Conservation (phyloP, 2,329 filamentous ascomycete species). For the Monascus ruber region DNA sequence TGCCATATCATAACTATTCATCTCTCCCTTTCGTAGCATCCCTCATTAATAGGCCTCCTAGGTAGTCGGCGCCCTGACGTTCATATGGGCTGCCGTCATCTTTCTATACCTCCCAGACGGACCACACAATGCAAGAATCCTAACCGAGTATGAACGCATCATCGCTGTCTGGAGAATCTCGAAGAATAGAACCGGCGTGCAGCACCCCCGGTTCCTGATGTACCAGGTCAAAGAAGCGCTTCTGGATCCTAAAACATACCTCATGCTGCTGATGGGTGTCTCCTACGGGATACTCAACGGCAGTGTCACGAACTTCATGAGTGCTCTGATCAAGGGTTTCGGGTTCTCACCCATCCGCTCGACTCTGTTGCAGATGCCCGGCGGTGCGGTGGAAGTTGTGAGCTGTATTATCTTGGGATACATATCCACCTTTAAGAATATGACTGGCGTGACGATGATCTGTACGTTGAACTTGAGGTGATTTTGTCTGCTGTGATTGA, state of each 20-base stretch:
- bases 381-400: conserved; percentile 21
- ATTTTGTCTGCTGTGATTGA: conserved; percentile 20
- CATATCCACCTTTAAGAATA: conserved; percentile 20
- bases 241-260: conserved; percentile 28
- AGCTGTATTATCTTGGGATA: conserved; percentile 28
- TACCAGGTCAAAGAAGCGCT: conserved; percentile 29
- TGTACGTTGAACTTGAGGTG: conserved; percentile 29
- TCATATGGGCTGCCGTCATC: conserved; percentile 29
- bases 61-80: conserved; percentile 29
- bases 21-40: too few species aligned
- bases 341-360: conserved; percentile 21
- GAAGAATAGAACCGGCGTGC: conserved; percentile 32
- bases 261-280: conserved; percentile 31
- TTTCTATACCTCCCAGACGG: conserved; percentile 27
- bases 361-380: conserved; percentile 24
- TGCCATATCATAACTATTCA: too few species aligned
- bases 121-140: conserved; percentile 26
- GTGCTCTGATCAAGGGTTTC: conserved; percentile 35
- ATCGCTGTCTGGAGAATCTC: conserved; percentile 32
- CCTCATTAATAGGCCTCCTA: too few species aligned
- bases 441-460: background rate
- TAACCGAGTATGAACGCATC: conserved; percentile 27
- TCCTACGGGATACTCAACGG: conserved; percentile 39
- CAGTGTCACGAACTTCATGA: conserved; percentile 39
- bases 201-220: conserved; percentile 23